Conservation (phyloP, 2,329 filamentous ascomycete genomes). For the Nemania diffusa region DNA sequence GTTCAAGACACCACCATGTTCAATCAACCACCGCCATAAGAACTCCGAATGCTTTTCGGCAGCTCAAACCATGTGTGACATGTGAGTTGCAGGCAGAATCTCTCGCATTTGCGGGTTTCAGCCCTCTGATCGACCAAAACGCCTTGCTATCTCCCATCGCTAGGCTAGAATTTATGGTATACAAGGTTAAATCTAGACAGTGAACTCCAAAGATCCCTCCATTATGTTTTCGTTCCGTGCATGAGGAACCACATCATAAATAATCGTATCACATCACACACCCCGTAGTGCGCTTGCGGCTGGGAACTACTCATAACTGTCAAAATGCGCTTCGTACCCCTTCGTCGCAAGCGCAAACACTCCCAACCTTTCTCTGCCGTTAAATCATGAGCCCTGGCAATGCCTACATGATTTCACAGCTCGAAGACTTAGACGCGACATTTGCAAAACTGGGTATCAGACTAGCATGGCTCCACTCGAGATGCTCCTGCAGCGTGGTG, state of each 20-base stretch:
- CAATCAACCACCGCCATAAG: not conserved
- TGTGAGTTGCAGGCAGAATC: constrained; percentile 4
- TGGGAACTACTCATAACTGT: not conserved
- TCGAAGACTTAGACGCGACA: constrained; percentile 50
- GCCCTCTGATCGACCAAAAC: constrained; percentile 26
- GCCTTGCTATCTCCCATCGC: constrained; percentile 33
- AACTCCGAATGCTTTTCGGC: not conserved
- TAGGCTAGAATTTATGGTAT: constrained; percentile 26
- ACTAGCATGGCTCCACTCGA: constrained; percentile 65
- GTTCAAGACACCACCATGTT: not conserved
- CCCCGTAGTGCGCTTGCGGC: not conserved
- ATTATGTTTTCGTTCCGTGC: not conserved
- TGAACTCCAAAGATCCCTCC: constrained; percentile 1
- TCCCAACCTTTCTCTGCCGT: not conserved
- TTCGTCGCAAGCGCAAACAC: not conserved
- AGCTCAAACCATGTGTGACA: not conserved
- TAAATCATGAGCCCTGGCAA: not conserved
- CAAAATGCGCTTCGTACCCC: not conserved
- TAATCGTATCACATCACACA: constrained; percentile 25
- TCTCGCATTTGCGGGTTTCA: constrained; percentile 19
- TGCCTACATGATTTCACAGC: constrained; percentile 60
- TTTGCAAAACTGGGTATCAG: constrained; percentile 43
- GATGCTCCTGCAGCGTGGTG: constrained; percentile 61
- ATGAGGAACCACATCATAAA: constrained; percentile 20
- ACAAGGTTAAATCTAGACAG: constrained; percentile 14